Evolutionary conservation across 352 stramenopile species (phyloP).

Genomic region (Phytophthora vignae): DNA sequence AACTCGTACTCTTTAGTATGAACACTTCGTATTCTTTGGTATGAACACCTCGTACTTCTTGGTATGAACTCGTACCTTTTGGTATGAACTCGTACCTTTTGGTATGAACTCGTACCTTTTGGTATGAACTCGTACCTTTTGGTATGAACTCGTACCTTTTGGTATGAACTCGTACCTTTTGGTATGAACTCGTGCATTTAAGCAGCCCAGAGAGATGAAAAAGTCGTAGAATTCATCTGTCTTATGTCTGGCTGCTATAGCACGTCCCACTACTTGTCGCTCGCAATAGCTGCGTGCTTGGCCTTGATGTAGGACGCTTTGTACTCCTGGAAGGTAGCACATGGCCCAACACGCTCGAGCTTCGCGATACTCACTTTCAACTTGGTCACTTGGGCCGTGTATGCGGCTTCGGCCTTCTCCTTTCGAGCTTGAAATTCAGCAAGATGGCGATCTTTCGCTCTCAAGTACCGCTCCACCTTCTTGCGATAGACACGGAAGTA

Average conservation of each 20-base stretch:
- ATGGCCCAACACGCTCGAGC: background rate
- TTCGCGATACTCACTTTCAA: background rate
- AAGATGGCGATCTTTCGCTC: background rate
- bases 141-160: slow-evolving; percentile 2
- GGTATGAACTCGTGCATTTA: background rate
- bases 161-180: background rate
- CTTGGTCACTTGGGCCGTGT: background rate
- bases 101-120: slow-evolving; percentile 8
- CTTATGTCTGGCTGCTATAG: background rate
- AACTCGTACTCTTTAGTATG: slow-evolving; percentile 5
- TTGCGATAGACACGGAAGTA: background rate
- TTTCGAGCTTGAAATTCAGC: background rate
- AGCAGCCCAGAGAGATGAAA: background rate
- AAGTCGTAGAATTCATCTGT: background rate
- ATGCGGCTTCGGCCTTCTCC: background rate
- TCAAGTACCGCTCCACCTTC: background rate
- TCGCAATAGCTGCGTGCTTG: background rate
- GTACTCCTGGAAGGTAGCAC: slow-evolving; percentile 4
- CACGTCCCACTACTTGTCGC: background rate
- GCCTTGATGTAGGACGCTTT: background rate
- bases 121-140: slow-evolving; percentile 3
- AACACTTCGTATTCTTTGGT: background rate
- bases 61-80: too few species aligned
- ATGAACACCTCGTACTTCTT: background rate
- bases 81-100: too few species aligned